Evolutionary conservation across 768 basidiomycete species (phyloP), one percentile per base, ranked within the genome.

Genomic region (Phylloporus arenicola): DNA sequence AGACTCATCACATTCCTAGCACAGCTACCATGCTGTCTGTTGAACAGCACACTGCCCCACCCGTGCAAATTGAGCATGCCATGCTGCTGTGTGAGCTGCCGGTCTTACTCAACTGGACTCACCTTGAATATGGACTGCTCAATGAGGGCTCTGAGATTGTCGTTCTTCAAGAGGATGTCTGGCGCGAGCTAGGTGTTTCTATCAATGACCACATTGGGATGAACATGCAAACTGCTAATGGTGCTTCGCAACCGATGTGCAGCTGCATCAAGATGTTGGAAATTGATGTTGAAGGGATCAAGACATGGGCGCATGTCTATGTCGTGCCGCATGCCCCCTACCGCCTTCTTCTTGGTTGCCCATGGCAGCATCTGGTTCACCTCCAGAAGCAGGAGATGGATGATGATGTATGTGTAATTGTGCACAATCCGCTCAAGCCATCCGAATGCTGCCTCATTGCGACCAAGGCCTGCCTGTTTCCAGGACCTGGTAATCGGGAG

Each of bases 121-220:
- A 25, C 4, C 7, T 22, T 0, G 24, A 52, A 12, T 11, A 11
- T 12, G 47, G 11, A 0, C 11, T 55, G 13, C 30, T 55, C 1
- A 43, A 55, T 13, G 43, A 52, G 29, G 46, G 62, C 20, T 64
- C 57, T 7, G 60, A 65, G 37, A 64, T 65, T 12, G 60, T 67
- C 20, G 46, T 67, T 4, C 50, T 67, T 3, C 6, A 51, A 3
- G 51, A 54, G 16, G 59, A 65, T 24, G 27, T 58, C 17, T 60
- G 54, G 46, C 25, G 3, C 7, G 45, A 38, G 52, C 52, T 50
- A n/a, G 53, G 40, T 24, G 50, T 19, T 4, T 58, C 7, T 5
- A 40, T 60, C 16, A 65, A 63, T 17, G 25, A 47, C n/a, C 40
- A 44, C 22, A 37, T 48, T 9, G 27, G 30, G 16, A 59, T 66